phyloP scores from a whole-genome alignment of 1,284 basidiomycete species.

The Puccinia polysora region DNA sequence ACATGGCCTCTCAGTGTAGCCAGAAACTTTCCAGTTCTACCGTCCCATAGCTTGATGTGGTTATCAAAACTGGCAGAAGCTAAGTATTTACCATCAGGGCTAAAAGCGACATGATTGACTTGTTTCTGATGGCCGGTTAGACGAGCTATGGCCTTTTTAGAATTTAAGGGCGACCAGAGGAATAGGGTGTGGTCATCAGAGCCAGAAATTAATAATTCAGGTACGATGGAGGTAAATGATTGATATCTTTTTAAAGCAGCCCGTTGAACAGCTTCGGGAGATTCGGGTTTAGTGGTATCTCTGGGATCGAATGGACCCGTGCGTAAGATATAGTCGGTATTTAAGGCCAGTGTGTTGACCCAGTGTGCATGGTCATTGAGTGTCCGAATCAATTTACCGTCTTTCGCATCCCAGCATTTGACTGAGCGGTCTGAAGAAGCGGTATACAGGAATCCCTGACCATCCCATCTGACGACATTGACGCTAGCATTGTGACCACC shows the following conservation, averaged over 20 bases:
- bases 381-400: slow-evolving; percentile 62
- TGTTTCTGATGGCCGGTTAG: slow-evolving; percentile 94
- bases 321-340: slow-evolving; percentile 88
- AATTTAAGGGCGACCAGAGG: slow-evolving; percentile 65
- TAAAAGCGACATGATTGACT: slow-evolving; percentile 90
- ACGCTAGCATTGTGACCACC: slow-evolving; percentile 91
- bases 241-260: slow-evolving; percentile 72
- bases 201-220: slow-evolving; percentile 83
- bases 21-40: slow-evolving; percentile 83
- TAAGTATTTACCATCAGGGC: slow-evolving; percentile 84
- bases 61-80: slow-evolving; percentile 90
- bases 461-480: slow-evolving; percentile 94
- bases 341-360: slow-evolving; percentile 94
- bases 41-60: slow-evolving; percentile 89
- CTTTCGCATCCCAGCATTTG: slow-evolving; percentile 83
- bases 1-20: slow-evolving; percentile 89
- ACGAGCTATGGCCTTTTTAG: slow-evolving; percentile 76
- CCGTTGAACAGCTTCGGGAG: slow-evolving; percentile 72
- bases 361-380: slow-evolving; percentile 95
- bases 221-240: slow-evolving; percentile 63
- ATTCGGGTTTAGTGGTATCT: slow-evolving; percentile 61
- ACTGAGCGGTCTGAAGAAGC: slow-evolving; percentile 90
- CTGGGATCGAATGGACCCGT: slow-evolving; percentile 93
- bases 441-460: slow-evolving; percentile 82
- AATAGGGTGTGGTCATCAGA: slow-evolving; percentile 93